Evolutionary conservation across 2,329 filamentous ascomycete genomes (phyloP).

Genomic region (Albophoma yamanashiensis): DNA sequence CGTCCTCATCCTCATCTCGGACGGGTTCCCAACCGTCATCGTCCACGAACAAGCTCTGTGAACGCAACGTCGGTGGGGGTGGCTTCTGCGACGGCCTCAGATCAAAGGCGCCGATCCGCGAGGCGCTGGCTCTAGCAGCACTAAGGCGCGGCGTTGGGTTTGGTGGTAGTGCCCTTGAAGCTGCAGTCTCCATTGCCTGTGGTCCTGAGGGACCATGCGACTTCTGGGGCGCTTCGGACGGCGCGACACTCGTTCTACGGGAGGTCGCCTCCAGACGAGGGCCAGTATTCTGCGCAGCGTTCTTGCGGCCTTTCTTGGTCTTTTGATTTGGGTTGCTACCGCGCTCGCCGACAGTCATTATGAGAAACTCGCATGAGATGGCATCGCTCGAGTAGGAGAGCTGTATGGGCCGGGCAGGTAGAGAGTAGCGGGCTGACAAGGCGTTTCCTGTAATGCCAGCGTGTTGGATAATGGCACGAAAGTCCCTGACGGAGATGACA

Average conservation of each 20-base stretch:
- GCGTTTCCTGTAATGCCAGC: slow-evolving; percentile 58
- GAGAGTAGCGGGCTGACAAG: slow-evolving; percentile 59
- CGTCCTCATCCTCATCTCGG: slow-evolving; percentile 46
- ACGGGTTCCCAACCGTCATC: slow-evolving; percentile 69
- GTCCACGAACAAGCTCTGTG: slow-evolving; percentile 65
- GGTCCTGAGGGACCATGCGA: slow-evolving; percentile 9
- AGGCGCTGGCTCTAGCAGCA: slow-evolving; percentile 22
- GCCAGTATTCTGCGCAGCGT: slow-evolving; percentile 17
- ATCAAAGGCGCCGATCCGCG: slow-evolving; percentile 28
- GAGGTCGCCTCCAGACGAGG: slow-evolving; percentile 37
- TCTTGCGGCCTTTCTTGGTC: slow-evolving; percentile 34
- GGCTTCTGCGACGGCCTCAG: slow-evolving; percentile 42
- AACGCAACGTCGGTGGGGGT: slow-evolving; percentile 45
- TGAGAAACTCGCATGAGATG: slow-evolving; percentile 63
- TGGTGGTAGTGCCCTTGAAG: slow-evolving; percentile 15
- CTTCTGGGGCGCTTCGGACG: slow-evolving; percentile 18
- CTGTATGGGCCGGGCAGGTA: slow-evolving; percentile 60
- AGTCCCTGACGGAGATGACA: slow-evolving; percentile 74
- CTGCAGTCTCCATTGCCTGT: slow-evolving; percentile 7
- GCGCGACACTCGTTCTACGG: slow-evolving; percentile 30
- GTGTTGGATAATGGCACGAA: slow-evolving; percentile 67
- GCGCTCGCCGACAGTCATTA: slow-evolving; percentile 70
- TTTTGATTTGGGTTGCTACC: slow-evolving; percentile 36
- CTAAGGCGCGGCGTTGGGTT: slow-evolving; percentile 22
- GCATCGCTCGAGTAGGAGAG: slow-evolving; percentile 60